Evolutionary conservation across 2,329 filamentous ascomycete genomes (phyloP).

Genomic region (Exophiala sideris): DNA sequence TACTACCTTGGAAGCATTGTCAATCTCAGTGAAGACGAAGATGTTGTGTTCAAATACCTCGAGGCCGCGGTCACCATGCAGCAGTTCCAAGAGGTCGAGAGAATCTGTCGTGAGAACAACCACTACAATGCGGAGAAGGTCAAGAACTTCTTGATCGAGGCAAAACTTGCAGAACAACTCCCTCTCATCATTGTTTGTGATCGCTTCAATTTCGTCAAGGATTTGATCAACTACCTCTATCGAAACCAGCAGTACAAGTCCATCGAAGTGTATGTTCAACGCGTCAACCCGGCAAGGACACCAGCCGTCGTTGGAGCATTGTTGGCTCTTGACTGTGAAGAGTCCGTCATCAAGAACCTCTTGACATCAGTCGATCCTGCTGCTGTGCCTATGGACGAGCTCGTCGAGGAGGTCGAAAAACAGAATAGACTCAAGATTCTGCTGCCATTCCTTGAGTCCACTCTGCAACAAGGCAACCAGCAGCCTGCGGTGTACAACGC

Average conservation of each 20-base stretch:
- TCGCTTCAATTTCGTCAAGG: slow-evolving; percentile 98
- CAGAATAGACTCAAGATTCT: slow-evolving; percentile 94
- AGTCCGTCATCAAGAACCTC: slow-evolving; percentile 90
- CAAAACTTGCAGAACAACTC: slow-evolving; percentile 83
- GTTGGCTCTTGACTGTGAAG: slow-evolving; percentile 94
- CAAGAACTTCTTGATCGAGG: slow-evolving; percentile 99
- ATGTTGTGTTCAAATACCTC: slow-evolving; percentile 99
- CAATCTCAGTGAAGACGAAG: slow-evolving; percentile 89
- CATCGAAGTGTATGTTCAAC: slow-evolving; percentile 96
- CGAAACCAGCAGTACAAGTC: slow-evolving; percentile 99
- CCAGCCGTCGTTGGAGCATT: slow-evolving; percentile 91
- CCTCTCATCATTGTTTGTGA: slow-evolving; percentile 98
- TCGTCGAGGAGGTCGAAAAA: slow-evolving; percentile 91
- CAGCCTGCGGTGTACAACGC: slow-evolving; percentile 97
- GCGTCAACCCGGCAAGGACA: slow-evolving; percentile 86
- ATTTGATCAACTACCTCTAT: slow-evolving; percentile 93
- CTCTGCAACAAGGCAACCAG: slow-evolving; percentile 82
- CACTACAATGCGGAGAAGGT: slow-evolving; percentile 90
- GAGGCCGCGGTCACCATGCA: slow-evolving; percentile 92
- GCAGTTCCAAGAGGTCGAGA: slow-evolving; percentile 93
- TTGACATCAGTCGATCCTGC: slow-evolving; percentile 78
- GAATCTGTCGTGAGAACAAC: slow-evolving; percentile 92
- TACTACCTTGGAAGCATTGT: slow-evolving; percentile 98
- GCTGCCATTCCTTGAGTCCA: slow-evolving; percentile 91
- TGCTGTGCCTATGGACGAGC: slow-evolving; percentile 87